These are phyloP conservation scores for Stachybotrys elegans DNA, from an alignment of 2,329 filamentous ascomycete species.

Conservation along the genomic window DNA sequence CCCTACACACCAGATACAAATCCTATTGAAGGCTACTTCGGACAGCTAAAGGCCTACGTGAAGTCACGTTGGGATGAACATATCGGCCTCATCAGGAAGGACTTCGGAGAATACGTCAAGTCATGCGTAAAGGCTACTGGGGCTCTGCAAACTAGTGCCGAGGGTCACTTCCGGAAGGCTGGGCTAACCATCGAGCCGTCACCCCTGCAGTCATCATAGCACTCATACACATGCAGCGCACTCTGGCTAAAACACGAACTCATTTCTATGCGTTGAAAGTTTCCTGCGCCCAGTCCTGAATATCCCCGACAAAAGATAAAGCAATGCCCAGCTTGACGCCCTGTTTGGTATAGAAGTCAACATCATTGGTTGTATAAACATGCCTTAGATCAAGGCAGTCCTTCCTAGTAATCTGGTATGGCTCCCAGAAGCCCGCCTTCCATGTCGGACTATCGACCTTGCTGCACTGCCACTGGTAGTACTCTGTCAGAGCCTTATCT, in stretches of 20 bases:
- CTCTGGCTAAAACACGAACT: not conserved
- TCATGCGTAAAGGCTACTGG: not conserved
- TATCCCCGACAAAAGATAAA: not conserved
- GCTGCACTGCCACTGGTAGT: not conserved
- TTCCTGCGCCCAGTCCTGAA: slow-evolving; percentile 1
- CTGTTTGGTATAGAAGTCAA: not conserved
- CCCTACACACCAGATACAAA: not conserved
- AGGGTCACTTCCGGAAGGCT: slow-evolving; percentile 1
- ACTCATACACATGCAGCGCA: not conserved
- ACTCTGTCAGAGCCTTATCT: not conserved
- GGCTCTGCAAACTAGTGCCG: not conserved
- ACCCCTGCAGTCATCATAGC: not conserved
- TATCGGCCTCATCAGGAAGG: slow-evolving; percentile 1
- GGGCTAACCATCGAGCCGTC: not conserved
- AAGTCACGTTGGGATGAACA: slow-evolving; percentile 3
- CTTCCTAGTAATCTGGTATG: not conserved
- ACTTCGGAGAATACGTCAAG: slow-evolving; percentile 1
- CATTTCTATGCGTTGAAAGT: slow-evolving; percentile 1
- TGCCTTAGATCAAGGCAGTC: not conserved
- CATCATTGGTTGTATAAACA: slow-evolving; percentile 1
- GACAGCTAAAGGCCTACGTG: not conserved
- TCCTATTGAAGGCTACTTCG: slow-evolving; percentile 1
- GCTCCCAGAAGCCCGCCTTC: not conserved
- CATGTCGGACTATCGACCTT: not conserved
- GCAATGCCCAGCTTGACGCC: slow-evolving; percentile 1